Evolutionary conservation across 1,139 yeast genomes (phyloP).

Genomic region (Yamadazyma dendronema): DNA sequence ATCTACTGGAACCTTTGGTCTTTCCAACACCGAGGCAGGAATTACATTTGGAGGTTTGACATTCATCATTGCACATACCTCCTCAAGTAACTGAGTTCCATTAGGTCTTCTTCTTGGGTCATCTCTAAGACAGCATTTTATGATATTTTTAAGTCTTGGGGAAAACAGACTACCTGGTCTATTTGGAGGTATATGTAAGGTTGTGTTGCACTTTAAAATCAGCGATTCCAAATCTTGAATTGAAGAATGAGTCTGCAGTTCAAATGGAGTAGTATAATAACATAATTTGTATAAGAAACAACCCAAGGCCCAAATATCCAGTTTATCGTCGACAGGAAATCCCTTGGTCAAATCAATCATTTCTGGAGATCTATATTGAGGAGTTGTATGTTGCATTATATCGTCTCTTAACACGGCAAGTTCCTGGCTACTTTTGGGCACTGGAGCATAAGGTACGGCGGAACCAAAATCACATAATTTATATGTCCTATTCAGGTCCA

Average conservation of each 20-base stretch:
- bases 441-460: constrained; percentile 57
- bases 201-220: constrained; percentile 33
- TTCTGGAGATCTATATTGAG: constrained; percentile 81
- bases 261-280: constrained; percentile 83
- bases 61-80: constrained; percentile 62
- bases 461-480: constrained; percentile 81
- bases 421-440: constrained; percentile 64
- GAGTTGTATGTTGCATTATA: constrained; percentile 73
- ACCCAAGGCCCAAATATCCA: constrained; percentile 85
- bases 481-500: constrained; percentile 54
- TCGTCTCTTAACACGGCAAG: constrained; percentile 62
- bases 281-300: constrained; percentile 74
- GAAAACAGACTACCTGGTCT: constrained; percentile 40
- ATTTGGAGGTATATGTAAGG: constrained; percentile 36
- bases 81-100: constrained; percentile 67
- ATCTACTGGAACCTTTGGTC: background rate
- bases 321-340: constrained; percentile 68
- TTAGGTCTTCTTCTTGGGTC: constrained; percentile 74
- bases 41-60: constrained; percentile 52
- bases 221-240: constrained; percentile 40
- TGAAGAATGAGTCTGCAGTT: constrained; percentile 49
- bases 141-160: constrained; percentile 53
- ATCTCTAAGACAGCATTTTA: constrained; percentile 61
- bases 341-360: constrained; percentile 73
- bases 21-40: constrained; percentile 23